Conservation (phyloP, 345 rosid species). For the Anacardium occidentale region DNA sequence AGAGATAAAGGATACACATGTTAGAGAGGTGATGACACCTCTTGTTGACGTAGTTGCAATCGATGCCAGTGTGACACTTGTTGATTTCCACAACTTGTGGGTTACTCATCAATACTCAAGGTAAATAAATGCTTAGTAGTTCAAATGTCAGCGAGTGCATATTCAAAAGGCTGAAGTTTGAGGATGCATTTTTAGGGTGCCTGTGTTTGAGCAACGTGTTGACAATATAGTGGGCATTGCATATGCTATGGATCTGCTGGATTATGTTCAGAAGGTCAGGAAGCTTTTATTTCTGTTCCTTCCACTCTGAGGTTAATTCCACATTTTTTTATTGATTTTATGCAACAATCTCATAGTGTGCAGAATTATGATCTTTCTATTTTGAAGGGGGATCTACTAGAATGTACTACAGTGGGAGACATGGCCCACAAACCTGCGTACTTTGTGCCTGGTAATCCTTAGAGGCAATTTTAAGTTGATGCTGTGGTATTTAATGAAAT, state of each 20-base stretch:
- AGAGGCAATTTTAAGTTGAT: constrained; percentile 10
- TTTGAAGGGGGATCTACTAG: constrained; percentile 94
- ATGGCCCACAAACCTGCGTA: constrained; percentile 99
- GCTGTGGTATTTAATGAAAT: background rate
- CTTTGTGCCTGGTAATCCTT: constrained; percentile 84
- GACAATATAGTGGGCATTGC: constrained; percentile 97
- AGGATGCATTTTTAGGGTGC: constrained; percentile 60
- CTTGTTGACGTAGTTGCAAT: constrained; percentile 98
- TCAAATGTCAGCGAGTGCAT: constrained; percentile 9
- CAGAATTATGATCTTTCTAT: constrained; percentile 54
- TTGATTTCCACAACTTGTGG: constrained; percentile 89
- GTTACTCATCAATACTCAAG: constrained; percentile 98
- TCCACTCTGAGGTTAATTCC: constrained; percentile 8
- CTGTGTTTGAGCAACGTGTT: constrained; percentile 98
- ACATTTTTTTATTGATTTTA: constrained; percentile 35
- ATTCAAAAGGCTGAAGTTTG: constrained; percentile 19
- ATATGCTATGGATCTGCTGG: constrained; percentile 97
- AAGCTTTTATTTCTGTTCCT: constrained; percentile 22
- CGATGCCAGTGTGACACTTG: constrained; percentile 74
- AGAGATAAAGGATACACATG: constrained; percentile 96
- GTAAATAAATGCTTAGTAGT: constrained; percentile 28
- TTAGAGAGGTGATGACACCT: constrained; percentile 99
- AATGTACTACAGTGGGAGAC: constrained; percentile 75
- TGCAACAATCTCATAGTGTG: constrained; percentile 39
- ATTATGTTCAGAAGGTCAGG: constrained; percentile 87